These are phyloP conservation scores for Phytophthora pini DNA, from an alignment of 352 stramenopile genomes.

Conservation along the genomic window DNA sequence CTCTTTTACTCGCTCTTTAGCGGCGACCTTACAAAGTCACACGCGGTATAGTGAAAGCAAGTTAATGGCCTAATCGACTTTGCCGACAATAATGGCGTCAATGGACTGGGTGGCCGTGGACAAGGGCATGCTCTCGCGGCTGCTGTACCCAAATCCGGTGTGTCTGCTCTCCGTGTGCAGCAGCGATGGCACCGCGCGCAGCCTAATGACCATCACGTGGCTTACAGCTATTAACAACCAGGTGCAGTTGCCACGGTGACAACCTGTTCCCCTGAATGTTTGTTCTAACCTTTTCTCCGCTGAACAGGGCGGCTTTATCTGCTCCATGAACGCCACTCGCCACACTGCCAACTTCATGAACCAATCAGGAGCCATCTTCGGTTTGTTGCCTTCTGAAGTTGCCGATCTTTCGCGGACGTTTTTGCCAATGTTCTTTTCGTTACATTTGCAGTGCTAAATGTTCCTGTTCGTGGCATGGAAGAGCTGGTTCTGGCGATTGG, in stretches of 20 bases:
- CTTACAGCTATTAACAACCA: slow-evolving; percentile 90
- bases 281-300: no score
- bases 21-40: slow-evolving; percentile 15
- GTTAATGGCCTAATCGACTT: slow-evolving; percentile 14
- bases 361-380: slow-evolving; percentile 57
- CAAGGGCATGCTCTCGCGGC: slow-evolving; percentile 72
- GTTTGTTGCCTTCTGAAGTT: slow-evolving; percentile 38
- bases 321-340: slow-evolving; percentile 79
- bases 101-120: slow-evolving; percentile 66
- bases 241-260: slow-evolving; percentile 27
- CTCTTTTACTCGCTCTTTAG: slow-evolving; percentile 8
- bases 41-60: slow-evolving; percentile 27
- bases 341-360: slow-evolving; percentile 72
- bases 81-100: slow-evolving; percentile 7
- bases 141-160: slow-evolving; percentile 87
- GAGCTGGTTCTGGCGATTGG: slow-evolving; percentile 82
- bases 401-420: slow-evolving; percentile 6
- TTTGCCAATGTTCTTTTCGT: neutral
- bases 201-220: slow-evolving; percentile 89
- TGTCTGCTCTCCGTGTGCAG: slow-evolving; percentile 66
- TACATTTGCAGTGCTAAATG: slow-evolving; percentile 67
- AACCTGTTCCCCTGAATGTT: no score
- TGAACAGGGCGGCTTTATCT: slow-evolving; percentile 76
- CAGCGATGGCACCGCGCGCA: slow-evolving; percentile 31
- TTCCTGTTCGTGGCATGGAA: slow-evolving; percentile 76